A percentile compares a stretch with the other conserved stretches of the same genome.
Evolutionary conservation across 208 protist genomes (phyloP).

Genomic region (Acanthamoeba culbertsoni): DNA sequence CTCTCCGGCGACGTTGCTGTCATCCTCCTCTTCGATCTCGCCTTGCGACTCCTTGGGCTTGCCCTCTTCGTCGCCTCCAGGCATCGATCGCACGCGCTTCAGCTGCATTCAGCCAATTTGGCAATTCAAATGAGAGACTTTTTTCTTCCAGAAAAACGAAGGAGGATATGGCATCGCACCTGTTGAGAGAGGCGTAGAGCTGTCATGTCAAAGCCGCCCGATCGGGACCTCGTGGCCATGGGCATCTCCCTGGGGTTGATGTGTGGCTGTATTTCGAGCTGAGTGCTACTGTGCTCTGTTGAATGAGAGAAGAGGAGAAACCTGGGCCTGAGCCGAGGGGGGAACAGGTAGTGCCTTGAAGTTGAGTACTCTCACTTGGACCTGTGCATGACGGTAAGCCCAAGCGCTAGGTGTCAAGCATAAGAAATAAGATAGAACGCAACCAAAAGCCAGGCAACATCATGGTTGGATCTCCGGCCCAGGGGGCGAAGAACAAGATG

Average conservation of each 20-base stretch:
- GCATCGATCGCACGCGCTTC: not conserved
- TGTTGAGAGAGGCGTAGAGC: not conserved
- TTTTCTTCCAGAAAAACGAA: too few relatives aligned
- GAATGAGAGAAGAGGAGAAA: not conserved
- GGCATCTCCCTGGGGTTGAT: not conserved
- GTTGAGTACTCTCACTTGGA: not conserved
- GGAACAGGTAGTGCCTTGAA: not conserved
- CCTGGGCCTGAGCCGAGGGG: not conserved
- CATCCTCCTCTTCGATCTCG: not conserved
- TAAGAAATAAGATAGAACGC: not conserved
- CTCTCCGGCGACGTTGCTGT: not conserved
- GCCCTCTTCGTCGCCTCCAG: not conserved
- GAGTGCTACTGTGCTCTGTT: not conserved
- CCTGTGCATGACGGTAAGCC: not conserved
- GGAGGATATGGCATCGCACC: not conserved
- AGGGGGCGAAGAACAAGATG: not conserved
- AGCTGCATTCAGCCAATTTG: not conserved
- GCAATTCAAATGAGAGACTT: too few relatives aligned
- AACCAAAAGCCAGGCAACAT: not conserved
- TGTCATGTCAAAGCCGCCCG: not conserved
- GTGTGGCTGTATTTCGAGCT: not conserved
- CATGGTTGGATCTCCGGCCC: not conserved
- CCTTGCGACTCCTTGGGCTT: conserved; percentile 17
- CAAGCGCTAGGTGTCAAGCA: not conserved
- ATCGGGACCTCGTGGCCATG: not conserved